Conservation (phyloP, 257 asterid genomes). For the Solanum clarkiae region DNA sequence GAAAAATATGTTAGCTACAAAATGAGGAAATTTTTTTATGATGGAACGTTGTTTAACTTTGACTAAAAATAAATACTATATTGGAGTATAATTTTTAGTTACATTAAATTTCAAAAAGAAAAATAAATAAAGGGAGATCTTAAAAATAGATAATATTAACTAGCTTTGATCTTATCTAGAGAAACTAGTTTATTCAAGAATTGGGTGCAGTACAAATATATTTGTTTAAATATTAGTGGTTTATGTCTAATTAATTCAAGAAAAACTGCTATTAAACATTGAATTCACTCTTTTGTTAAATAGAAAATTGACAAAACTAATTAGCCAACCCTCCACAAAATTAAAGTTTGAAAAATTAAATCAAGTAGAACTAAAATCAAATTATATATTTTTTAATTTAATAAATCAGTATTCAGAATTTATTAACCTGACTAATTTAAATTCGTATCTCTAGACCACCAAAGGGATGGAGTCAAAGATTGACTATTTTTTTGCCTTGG, state of each 20-base stretch:
- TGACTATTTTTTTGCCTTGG: no score
- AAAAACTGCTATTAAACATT: no score
- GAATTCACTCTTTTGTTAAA: no score
- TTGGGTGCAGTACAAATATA: background rate
- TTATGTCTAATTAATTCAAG: no score
- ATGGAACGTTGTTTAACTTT: background rate
- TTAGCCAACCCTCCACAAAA: background rate
- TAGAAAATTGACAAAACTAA: background rate
- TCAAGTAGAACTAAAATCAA: background rate
- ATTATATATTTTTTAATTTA: background rate
- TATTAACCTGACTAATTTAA: background rate
- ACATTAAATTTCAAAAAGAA: background rate
- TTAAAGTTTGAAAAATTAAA: background rate
- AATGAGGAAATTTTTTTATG: background rate
- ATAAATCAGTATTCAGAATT: background rate
- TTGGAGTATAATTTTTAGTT: background rate
- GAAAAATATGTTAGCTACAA: background rate
- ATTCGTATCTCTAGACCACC: no score
- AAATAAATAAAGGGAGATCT: background rate
- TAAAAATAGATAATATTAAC: background rate
- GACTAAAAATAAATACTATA: background rate
- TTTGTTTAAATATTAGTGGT: background rate
- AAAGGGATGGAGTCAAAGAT: no score
- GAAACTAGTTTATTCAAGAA: background rate
- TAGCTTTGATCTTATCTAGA: background rate